Base-by-base conservation (phyloP, 306 rosid species). In the Acacia melanoxylon region DNA sequence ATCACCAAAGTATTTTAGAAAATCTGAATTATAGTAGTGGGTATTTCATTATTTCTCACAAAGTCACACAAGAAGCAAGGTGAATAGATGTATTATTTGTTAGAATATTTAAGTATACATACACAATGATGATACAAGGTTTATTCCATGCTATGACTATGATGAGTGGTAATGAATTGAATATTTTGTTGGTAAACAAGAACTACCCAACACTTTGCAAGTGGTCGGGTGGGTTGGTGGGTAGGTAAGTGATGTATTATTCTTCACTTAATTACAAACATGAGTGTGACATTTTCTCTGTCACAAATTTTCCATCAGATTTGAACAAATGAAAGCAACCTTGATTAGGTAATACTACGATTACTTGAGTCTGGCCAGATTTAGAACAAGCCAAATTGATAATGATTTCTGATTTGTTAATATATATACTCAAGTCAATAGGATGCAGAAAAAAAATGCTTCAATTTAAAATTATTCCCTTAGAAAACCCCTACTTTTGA, bases 271-370 rank as follows among this genome's bases (percentile, higher is more conserved):
- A 41, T 41, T 69, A 86, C 86, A 78, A 52, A 83, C 89, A 79
- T 76, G 70, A 85, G 8, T 85, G 85, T 83, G 85, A 88, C 88
- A 80, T 82, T 31, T 85, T 87, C 78, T 84, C 88, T 78, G 0
- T 75, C 65, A 66, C 24, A 72, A 74, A 20, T 8, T 85, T 66
- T 83, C 84, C 83, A 83, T 86, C 44, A 25, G 24, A 24, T 78
- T 84, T 62, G 82, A 82, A 71, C 69, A 66, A 72, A 74, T 74
- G 75, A 71, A 51, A 80, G 79, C 82, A 51, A 73, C n/a, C 71
- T 62, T 82, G 78, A 59, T 76, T 83, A 86, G 80, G 77, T 78
- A 87, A 29, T 29, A 29, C 31, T 29, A 29, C 31, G 31, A 29
- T 29, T 29, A 29, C 31, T 29, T 29, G 31, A 29, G 31, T 29